A percentile compares a stretch with the other conserved stretches of the same genome.
These are phyloP conservation scores for Chalciporus pseudorubinellus DNA, from an alignment of 768 basidiomycete genomes.

Conservation along the genomic window DNA sequence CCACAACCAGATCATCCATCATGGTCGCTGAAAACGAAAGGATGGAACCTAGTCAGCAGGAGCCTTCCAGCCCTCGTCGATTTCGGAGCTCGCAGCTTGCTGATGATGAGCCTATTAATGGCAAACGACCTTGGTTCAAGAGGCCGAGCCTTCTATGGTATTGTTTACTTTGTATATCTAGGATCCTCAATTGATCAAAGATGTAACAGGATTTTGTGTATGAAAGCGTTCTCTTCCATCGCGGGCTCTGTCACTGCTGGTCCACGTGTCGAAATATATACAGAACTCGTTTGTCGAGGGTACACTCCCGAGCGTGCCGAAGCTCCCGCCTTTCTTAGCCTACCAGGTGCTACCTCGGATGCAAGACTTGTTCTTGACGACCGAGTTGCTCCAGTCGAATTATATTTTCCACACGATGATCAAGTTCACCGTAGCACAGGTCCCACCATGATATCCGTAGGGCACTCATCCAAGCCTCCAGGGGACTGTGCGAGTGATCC, in stretches of 20 bases:
- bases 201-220: background rate
- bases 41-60: background rate
- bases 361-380: no score
- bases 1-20: background rate
- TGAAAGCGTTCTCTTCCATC: slow-evolving; percentile 3
- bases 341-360: background rate
- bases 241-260: background rate
- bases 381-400: no score
- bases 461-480: background rate
- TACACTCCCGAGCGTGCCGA: background rate
- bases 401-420: no score
- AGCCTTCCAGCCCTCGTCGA: background rate
- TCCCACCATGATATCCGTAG: background rate
- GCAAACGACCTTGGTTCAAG: background rate
- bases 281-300: slow-evolving; percentile 2
- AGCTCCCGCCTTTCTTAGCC: background rate
- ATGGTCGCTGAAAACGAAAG: background rate
- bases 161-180: background rate
- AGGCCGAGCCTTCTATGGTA: background rate
- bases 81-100: background rate
- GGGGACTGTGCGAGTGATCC: background rate
- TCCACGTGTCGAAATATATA: slow-evolving; percentile 3
- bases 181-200: no score
- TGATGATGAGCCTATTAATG: background rate
- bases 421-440: no score